These are phyloP conservation scores for Rosa hybrid DNA, from an alignment of 331 rosid genomes.

Conservation along the genomic window DNA sequence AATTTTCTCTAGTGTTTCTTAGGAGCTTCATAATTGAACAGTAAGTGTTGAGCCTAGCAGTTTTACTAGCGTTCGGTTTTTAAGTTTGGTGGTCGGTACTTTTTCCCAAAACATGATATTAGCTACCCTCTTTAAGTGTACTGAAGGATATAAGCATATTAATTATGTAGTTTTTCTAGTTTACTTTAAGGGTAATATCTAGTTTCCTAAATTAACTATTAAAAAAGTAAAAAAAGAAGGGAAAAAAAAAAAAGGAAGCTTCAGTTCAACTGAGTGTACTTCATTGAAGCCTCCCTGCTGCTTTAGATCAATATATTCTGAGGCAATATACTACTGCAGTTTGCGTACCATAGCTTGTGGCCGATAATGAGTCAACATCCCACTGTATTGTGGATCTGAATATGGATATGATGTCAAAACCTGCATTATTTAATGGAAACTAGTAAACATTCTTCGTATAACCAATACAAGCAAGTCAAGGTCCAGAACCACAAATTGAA, in stretches of 20 bases:
- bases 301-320: not conserved
- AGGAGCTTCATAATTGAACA: not conserved
- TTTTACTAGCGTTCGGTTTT: not conserved
- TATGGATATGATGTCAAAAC: slow-evolving; percentile 63
- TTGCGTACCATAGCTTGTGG: slow-evolving; percentile 61
- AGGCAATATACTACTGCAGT: not conserved
- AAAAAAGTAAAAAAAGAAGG: too few species aligned
- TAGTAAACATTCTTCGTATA: slow-evolving; percentile 25
- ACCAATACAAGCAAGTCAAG: not conserved
- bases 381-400: slow-evolving; percentile 63
- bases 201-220: not conserved
- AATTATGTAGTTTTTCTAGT: not conserved
- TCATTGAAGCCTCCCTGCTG: slow-evolving; percentile 3
- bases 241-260: not conserved
- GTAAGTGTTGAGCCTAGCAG: not conserved
- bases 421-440: slow-evolving; percentile 46
- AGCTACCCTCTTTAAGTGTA: not conserved
- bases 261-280: slow-evolving; percentile 4
- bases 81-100: not conserved
- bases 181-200: not conserved
- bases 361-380: slow-evolving; percentile 52
- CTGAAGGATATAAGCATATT: not conserved
- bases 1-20: not conserved
- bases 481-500: slow-evolving; percentile 8
- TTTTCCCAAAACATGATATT: not conserved